Base-by-base conservation (phyloP, 495 filamentous ascomycete species). In the Xylaria grammica region DNA sequence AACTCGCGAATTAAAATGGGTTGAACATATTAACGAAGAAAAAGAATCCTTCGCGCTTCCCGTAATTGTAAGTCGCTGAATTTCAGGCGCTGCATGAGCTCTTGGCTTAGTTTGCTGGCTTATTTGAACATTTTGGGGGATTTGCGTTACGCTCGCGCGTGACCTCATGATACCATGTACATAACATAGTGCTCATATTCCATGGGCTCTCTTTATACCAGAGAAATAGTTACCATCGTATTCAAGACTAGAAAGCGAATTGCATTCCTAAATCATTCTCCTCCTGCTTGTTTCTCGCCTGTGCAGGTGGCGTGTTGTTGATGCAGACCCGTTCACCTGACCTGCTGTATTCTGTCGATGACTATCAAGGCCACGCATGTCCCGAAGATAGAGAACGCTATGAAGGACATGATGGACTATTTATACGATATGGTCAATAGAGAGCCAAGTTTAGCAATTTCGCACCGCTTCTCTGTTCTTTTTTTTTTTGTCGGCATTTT, bases 301-400 rank as follows among this genome's bases (percentile, higher is more conserved):
- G 3, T 9, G 7, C 17, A 42, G 40, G 40, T 17, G 13, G 40
- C 17, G 13, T 42, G 40, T 42, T 3, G 17, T 42, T 15, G 15
- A 9, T 15, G 17, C 8, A 42, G 15, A 36, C 40, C 17, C 3
- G 5, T 42, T 17, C 40, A 42, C 17, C 13, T 42, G 15, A 42
- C 34, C 27, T 22, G n/a, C n/a, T 40, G 61, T 22, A 51, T n/a
- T 9, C 34, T 13, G 44, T 64, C 74, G 24, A 82, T 68, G 8
- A 81, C 72, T 24, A 86, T 60, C 19, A 86, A 71, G n/a, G 82
- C 72, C 1, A 86, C 67, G 56, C 92, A 97, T 48, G 91, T 88
- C 17, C 86, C 92, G 32, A 97, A 79, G 66, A 98, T 98, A 8
- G 85, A 87, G 22, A 84, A 77, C n/a, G 92, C 88, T 19, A 97